A percentile compares a stretch with the other conserved stretches of the same genome.
Conservation (phyloP, 129 eudicot genomes). For the Pulicaria dysenterica region DNA sequence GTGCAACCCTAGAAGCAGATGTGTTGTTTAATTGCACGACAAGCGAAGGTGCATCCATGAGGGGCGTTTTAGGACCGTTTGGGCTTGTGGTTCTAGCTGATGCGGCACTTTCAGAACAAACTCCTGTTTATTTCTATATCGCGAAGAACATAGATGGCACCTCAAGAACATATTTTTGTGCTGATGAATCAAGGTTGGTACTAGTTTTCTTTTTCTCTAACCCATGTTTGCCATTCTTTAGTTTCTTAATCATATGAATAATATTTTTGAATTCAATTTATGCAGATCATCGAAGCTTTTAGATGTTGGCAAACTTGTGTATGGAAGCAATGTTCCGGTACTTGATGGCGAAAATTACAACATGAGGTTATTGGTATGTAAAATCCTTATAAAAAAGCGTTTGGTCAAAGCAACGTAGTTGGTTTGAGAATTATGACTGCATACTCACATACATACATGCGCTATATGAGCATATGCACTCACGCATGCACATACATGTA, state of each 20-base stretch:
- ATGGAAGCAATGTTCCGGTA: slow-evolving; percentile 78
- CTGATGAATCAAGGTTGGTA: slow-evolving; percentile 70
- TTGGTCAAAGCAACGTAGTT: neutral
- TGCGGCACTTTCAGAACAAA: slow-evolving; percentile 51
- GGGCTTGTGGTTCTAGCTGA: slow-evolving; percentile 78
- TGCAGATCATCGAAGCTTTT: slow-evolving; percentile 71
- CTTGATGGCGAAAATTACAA: slow-evolving; percentile 67
- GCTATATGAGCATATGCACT: neutral
- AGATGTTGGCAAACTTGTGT: slow-evolving; percentile 55
- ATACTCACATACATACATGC: neutral
- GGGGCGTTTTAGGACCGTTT: slow-evolving; percentile 78
- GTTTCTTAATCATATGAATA: neutral
- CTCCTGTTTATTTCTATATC: slow-evolving; percentile 75
- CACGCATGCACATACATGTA: neutral
- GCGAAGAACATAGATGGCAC: slow-evolving; percentile 57
- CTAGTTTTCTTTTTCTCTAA: neutral
- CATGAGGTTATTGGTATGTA: slow-evolving; percentile 76
- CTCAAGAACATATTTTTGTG: slow-evolving; percentile 59
- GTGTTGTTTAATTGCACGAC: slow-evolving; percentile 61
- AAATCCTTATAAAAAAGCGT: slow-evolving; percentile 4
- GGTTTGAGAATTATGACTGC: neutral
- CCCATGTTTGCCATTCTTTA: slow-evolving; percentile 6
- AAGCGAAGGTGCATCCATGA: slow-evolving; percentile 53
- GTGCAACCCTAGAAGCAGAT: slow-evolving; percentile 41
- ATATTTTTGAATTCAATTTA: neutral